Percentiles rank a stretch among this genome's conserved stretches.
phyloP scores from a whole-genome alignment of 1,139 yeast genomes.

The Blastobotrys proliferans region DNA sequence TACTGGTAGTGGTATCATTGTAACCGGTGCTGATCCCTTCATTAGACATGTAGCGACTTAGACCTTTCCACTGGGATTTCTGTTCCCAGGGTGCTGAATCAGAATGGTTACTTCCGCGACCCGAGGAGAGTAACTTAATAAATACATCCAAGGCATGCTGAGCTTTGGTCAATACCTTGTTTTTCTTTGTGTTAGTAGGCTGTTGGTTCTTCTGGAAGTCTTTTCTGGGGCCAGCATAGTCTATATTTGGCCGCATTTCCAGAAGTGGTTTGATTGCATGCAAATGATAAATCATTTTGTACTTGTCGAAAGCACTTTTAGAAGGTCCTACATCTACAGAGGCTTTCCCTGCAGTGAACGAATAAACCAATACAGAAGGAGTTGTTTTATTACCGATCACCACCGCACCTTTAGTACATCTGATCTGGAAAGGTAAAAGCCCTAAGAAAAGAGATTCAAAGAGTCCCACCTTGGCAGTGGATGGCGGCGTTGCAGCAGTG shows the following conservation, averaged over 20 bases:
- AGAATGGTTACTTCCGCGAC: no score
- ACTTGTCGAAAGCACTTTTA: conserved; percentile 50
- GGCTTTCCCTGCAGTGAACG: conserved; percentile 57
- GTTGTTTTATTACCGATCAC: conserved; percentile 78
- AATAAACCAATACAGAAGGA: conserved; percentile 63
- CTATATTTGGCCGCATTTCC: conserved; percentile 65
- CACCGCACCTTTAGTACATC: conserved; percentile 64
- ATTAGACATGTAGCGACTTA: conserved; percentile 35
- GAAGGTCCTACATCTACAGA: conserved; percentile 54
- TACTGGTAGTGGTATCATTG: conserved; percentile 3
- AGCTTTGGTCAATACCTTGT: background rate
- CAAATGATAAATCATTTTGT: conserved; percentile 44
- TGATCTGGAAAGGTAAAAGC: conserved; percentile 55
- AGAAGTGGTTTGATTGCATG: conserved; percentile 50
- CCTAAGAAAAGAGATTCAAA: conserved; percentile 36
- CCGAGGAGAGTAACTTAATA: conserved; percentile 2
- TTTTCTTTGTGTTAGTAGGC: background rate
- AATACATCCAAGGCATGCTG: background rate
- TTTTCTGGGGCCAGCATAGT: conserved; percentile 38
- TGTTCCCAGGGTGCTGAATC: conserved; percentile 13
- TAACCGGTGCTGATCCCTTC: conserved; percentile 21
- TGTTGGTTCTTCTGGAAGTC: background rate
- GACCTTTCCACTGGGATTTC: conserved; percentile 40
- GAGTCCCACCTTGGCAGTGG: background rate
- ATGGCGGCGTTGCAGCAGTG: no score